Base-by-base conservation (phyloP, 179 eudicot genomes). In the Heliamphora pulchella region DNA sequence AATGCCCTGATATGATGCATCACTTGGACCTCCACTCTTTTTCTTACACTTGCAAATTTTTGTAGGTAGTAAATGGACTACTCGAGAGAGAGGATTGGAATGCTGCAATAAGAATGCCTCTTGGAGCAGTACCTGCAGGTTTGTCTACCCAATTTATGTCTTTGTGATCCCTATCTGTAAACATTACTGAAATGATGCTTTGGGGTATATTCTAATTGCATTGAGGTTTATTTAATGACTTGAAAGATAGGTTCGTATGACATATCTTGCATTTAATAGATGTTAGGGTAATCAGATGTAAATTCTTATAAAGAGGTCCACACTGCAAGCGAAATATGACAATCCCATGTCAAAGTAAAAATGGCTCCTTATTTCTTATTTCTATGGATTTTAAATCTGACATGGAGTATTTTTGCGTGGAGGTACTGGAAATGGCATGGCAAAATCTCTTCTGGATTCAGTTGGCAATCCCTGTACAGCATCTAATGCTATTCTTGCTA, bases 361-460 rank as follows among this genome's bases (percentile, higher is more conserved):
- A 22, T 58, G 20, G 9, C 51, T 51, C 15, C 72, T 64, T 54
- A 18, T 53, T 8, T 13, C 43, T 69, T 43, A 68, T 68, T 44
- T 17, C 55, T 15, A 41, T 3, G 46, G 11, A 61, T 18, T 43
- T 69, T 44, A 17, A 48, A 72, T 76, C 53, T 53, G 81, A 59
- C 71, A 1, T 71, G 71, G 77, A 74, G 47, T 72, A 57, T 77
- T 86, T 84, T 59, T 83, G 80, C 66, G 79, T 84, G 80, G 81
- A 95, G 98, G 98, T 76, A 95, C 99, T 75, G 96, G 97, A 82
- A 96, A 96, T 84, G 99, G 99, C 81, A 88, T 96, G 96, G 94
- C 87, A 67, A 96, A 94, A 87, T 96, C 99, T 61, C 90, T 96
- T 80, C 83, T 94, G 86, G 98, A 96, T 90, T 88, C 90, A 47